Evolutionary conservation across 371 early-diverging fungal genomes (phyloP).

Genomic region (Basidiobolus meristosporus): DNA sequence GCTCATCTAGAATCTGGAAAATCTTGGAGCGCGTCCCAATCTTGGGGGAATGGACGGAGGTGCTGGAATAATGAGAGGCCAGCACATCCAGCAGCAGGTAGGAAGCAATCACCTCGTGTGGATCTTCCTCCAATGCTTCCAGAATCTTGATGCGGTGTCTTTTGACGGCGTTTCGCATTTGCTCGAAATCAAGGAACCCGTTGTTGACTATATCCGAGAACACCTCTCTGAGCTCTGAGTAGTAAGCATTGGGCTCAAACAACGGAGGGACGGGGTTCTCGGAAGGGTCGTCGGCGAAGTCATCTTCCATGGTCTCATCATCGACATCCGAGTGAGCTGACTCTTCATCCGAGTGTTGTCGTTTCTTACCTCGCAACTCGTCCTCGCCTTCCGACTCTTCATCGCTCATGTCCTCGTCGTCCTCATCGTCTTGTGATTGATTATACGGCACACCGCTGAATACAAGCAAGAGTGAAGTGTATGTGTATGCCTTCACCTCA

Average conservation of each 20-base stretch:
- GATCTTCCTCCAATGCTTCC: constrained; percentile 36
- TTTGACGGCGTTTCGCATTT: constrained; percentile 10
- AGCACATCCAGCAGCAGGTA: constrained; percentile 33
- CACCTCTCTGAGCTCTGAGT: constrained; percentile 10
- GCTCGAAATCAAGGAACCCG: constrained; percentile 9
- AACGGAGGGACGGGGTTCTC: constrained; percentile 5
- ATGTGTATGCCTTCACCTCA: constrained; percentile 21
- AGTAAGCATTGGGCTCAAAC: constrained; percentile 15
- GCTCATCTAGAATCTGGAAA: constrained; percentile 23
- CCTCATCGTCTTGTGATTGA: constrained; percentile 1
- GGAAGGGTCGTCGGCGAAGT: constrained; percentile 4
- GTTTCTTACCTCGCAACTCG: too few relatives aligned
- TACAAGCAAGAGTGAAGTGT: constrained; percentile 20
- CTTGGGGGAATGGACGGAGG: constrained; percentile 6
- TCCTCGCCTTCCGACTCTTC: constrained; percentile 6
- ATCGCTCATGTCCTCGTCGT: constrained; percentile 7
- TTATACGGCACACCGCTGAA: constrained; percentile 34
- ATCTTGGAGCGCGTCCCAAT: constrained; percentile 18
- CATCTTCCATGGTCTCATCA: constrained; percentile 2
- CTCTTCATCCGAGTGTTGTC: too few relatives aligned
- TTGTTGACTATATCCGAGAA: constrained; percentile 13
- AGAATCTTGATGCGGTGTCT: constrained; percentile 16
- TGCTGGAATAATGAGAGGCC: constrained; percentile 12
- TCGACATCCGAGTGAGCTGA: too few relatives aligned
- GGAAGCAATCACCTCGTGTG: constrained; percentile 27